phyloP scores from a whole-genome alignment of 1,284 basidiomycete genomes.

The Thelephora terrestris region DNA sequence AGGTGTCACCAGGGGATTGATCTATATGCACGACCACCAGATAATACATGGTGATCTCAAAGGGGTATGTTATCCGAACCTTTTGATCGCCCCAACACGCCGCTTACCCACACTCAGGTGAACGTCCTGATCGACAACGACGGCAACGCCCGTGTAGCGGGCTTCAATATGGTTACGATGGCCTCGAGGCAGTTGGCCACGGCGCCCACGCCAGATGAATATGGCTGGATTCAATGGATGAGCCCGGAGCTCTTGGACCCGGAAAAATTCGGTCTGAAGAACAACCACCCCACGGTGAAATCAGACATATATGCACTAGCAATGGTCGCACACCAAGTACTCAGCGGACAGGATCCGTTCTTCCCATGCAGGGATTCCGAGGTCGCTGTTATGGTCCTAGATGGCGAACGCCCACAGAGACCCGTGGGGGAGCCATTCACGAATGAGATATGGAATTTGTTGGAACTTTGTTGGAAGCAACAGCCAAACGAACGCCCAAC shows the following conservation, averaged over 20 bases:
- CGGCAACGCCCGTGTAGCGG: slow-evolving; percentile 1
- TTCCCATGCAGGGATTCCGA: not conserved
- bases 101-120: not conserved
- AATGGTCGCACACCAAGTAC: not conserved
- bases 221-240: slow-evolving; percentile 10
- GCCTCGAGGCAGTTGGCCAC: too few relatives aligned
- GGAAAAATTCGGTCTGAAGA: not conserved
- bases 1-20: too few relatives aligned
- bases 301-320: slow-evolving; percentile 6
- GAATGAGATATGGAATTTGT: too few relatives aligned
- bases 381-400: not conserved
- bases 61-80: too few relatives aligned
- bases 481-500: too few relatives aligned
- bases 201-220: not conserved
- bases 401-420: not conserved
- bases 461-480: too few relatives aligned
- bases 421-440: too few relatives aligned
- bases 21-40: too few relatives aligned
- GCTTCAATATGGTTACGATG: not conserved
- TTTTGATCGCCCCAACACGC: too few relatives aligned
- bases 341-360: not conserved
- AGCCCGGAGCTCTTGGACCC: slow-evolving; percentile 11
- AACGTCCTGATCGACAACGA: slow-evolving; percentile 4
- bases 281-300: slow-evolving; percentile 1
- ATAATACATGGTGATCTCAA: too few relatives aligned